Base-by-base conservation (phyloP, 768 basidiomycete species). In the Tremella yokohamensis region DNA sequence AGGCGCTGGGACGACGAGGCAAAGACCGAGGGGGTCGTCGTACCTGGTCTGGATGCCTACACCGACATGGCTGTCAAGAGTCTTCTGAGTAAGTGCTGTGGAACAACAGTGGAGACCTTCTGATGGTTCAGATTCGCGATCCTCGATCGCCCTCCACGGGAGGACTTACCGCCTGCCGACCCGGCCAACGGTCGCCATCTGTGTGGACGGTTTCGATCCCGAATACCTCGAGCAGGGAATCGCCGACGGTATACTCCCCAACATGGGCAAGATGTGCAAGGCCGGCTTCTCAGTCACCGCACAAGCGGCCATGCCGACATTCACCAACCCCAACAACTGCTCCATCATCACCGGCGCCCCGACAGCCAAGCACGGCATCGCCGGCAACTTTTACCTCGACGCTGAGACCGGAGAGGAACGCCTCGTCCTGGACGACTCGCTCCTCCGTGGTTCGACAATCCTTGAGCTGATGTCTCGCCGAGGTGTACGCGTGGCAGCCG, bases 1-100 rank as follows among this genome's bases (percentile, higher is more conserved):
- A 49, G 59, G 54, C 40, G 11, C 18, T 60, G 54, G 54, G 59
- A 60, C 25, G 59, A 60, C 34, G 11, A 49, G 20, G 59, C 59
- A n/a, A 60, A 60, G 47, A 22, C 40, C 20, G 40, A 22, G 12
- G 52, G 54, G 20, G 18, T 39, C 16, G 34, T 49, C 24, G 58
- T 42, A 45, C 58, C 58, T 26, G 58, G 58, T 11, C 47, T 60
- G 39, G 52, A 60, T 6, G 50, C 40, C 9, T 56, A 45, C 48
- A 34, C 29, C 29, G 29, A 34, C 29, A 34, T 34, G 29, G 29
- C 29, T 11, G 29, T 34, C 29, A 34, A 34, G 11, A 34, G 29
- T 11, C 29, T 34, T 11, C 29, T 34, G 6, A 34, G 29, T 34
- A 11, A 34, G 29, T 34, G 29, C 29, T 34, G 29, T 11, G 11